These are phyloP conservation scores for Viola pubescens DNA, from an alignment of 441 rosid genomes.

Conservation along the genomic window DNA sequence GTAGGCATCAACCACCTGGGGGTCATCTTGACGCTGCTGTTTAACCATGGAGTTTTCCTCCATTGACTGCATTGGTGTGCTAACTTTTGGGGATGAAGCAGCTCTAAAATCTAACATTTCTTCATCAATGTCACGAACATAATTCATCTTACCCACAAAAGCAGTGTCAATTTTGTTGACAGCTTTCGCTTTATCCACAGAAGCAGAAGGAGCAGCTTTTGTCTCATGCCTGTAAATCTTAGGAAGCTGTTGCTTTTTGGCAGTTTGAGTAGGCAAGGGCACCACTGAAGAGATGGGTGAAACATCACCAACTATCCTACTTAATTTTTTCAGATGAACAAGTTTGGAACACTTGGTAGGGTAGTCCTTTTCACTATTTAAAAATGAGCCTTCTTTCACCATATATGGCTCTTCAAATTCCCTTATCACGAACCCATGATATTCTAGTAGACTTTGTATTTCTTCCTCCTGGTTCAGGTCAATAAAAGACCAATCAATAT, in stretches of 20 bases:
- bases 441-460: constrained; percentile 52
- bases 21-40: constrained; percentile 28
- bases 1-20: constrained; percentile 22
- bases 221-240: constrained; percentile 26
- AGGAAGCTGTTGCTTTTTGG: constrained; percentile 28
- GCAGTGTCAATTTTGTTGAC: constrained; percentile 25
- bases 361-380: constrained; percentile 66
- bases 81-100: constrained; percentile 33
- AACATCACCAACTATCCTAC: constrained; percentile 60
- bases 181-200: constrained; percentile 24
- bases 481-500: constrained; percentile 26
- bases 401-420: constrained; percentile 85
- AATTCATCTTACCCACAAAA: constrained; percentile 24
- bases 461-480: constrained; percentile 66
- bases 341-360: constrained; percentile 82
- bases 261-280: constrained; percentile 27
- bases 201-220: constrained; percentile 26
- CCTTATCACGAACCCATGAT: constrained; percentile 71
- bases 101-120: constrained; percentile 37
- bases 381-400: constrained; percentile 86
- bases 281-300: constrained; percentile 27
- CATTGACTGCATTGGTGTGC: constrained; percentile 22
- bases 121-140: constrained; percentile 28
- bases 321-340: constrained; percentile 69
- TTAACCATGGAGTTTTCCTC: constrained; percentile 26